Base-by-base conservation (phyloP, 805 yeast species). In the Kazachstania psychrophila region DNA sequence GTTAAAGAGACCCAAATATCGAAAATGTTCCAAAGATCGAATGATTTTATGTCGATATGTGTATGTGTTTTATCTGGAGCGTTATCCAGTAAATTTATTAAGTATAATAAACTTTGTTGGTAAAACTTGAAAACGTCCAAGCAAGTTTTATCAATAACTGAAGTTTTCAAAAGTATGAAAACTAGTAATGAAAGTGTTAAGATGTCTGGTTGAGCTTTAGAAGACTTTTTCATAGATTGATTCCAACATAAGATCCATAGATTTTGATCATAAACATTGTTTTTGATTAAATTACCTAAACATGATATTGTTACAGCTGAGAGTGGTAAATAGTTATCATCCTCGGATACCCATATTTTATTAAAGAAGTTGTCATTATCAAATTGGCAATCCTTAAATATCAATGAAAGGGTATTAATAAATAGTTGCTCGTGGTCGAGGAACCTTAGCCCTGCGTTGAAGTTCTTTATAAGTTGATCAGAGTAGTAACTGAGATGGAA, bases 1-100 rank as follows among this genome's bases (percentile, higher is more conserved):
- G 34, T 18, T 13, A 40, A 15, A 8, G 36, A 37, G 12, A 33
- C 33, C 45, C 45, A 42, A n/a, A 39, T 18, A 19, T 42, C 28
- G 34, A 40, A 40, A 8, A 40, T 28, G n/a, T 37, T 37, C 43
- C 43, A 40, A 5, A 31, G 25, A 28, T 37, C 38, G 14, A 37
- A 37, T 10, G 40, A 31, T 16, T 32, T 31, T 11, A 31, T 23
- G n/a, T 37, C 22, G n/a, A 29, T 25, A n/a, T n/a, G n/a, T n/a
- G 17, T 13, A 18, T 29, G 20, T n/a, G 19, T 16, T 9, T 13
- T n/a, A 14, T n/a, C 17, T 25, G 9, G 16, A 5, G 15, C 14
- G n/a, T 24, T 16, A 25, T 36, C 34, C 15, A 25, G 16, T 13
- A 24, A 31, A 25, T 38, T 19, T 6, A 38, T 28, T 20, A 25